Conservation (phyloP, 176 grass and related monocot species). For the Puccinellia tenuiflora region DNA sequence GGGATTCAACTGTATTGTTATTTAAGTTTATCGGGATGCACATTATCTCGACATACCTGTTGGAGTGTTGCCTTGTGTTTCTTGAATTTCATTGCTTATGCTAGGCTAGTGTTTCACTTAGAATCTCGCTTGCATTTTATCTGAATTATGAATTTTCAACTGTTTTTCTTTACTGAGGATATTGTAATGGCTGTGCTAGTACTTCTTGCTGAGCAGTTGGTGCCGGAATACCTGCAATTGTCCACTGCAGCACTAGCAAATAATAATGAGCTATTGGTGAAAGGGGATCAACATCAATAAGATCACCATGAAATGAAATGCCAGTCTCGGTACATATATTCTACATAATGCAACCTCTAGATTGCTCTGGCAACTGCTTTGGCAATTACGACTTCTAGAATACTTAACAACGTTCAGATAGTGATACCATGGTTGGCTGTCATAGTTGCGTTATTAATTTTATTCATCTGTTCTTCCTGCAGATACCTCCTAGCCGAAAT, state of each 20-base stretch:
- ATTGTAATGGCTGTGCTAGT: background rate
- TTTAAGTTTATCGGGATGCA: background rate
- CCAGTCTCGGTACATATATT: background rate
- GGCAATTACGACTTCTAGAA: background rate
- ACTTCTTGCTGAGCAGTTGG: background rate
- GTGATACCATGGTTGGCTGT: background rate
- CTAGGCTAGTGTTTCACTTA: background rate
- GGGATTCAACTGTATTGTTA: background rate
- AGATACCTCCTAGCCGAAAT: slow-evolving; percentile 79
- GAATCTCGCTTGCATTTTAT: background rate
- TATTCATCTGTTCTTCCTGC: slow-evolving; percentile 13
- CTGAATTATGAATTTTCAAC: background rate
- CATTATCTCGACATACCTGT: background rate
- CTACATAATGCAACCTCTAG: background rate
- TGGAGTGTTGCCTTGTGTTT: background rate
- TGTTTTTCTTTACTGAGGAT: background rate
- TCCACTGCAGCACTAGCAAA: background rate
- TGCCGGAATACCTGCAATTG: background rate
- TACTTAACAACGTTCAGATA: background rate
- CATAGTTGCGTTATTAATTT: background rate
- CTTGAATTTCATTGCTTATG: background rate
- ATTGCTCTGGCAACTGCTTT: background rate
- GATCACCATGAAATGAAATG: slow-evolving; percentile 14
- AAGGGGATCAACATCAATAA: slow-evolving; percentile 3
- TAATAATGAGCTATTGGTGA: background rate